Evolutionary conservation across 148 eudicot genomes (phyloP).

Genomic region (Vaccinium corymbosum): DNA sequence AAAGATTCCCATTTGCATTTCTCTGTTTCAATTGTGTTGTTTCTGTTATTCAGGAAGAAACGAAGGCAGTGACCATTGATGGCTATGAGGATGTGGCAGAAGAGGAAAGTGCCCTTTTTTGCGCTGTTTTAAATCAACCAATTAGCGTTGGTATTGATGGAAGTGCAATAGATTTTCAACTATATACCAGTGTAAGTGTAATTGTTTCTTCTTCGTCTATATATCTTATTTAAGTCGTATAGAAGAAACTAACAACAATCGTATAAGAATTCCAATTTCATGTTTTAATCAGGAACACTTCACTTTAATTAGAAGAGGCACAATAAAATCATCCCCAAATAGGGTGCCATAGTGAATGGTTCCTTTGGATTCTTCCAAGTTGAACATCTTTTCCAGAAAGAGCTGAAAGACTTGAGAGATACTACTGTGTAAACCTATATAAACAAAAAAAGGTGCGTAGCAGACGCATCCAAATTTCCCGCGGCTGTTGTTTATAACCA

Average conservation of each 20-base stretch:
- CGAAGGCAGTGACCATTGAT: constrained; percentile 36
- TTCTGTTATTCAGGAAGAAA: constrained; percentile 28
- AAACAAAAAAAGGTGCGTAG: neutral
- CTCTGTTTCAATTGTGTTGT: neutral
- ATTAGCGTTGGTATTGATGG: constrained; percentile 61
- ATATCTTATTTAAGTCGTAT: neutral
- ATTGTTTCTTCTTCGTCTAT: no score
- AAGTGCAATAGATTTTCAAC: constrained; percentile 49
- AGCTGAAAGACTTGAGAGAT: neutral
- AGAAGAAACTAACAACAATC: neutral
- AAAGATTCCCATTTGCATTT: neutral
- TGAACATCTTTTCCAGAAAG: no score
- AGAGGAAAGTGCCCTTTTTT: constrained; percentile 47
- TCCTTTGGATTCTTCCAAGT: neutral
- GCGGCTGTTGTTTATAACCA: neutral
- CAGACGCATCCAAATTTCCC: neutral
- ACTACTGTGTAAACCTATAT: neutral
- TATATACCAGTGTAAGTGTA: constrained; percentile 53
- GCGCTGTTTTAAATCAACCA: constrained; percentile 54
- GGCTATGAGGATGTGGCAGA: constrained; percentile 45
- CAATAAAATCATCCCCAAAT: neutral
- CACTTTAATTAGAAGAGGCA: neutral
- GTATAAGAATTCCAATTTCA: neutral
- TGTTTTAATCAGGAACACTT: neutral
- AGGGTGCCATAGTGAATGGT: neutral